A percentile compares a stretch with the other conserved stretches of the same genome.
phyloP scores from a whole-genome alignment of 106 monocot genomes.

The Ottelia alismoides region DNA sequence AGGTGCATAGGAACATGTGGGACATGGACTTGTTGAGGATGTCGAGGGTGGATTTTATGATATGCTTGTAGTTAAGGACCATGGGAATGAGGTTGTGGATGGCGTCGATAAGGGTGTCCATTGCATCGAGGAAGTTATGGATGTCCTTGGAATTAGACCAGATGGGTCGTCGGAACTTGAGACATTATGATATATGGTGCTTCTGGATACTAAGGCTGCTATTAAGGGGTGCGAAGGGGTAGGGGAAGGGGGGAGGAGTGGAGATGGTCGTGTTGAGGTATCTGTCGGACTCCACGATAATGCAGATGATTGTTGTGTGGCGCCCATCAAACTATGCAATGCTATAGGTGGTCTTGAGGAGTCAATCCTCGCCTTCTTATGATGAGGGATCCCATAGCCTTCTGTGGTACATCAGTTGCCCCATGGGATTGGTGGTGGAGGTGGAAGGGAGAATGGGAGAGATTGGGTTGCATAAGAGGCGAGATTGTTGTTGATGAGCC shows the following conservation, averaged over 20 bases:
- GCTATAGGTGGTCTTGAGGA: constrained; percentile 54
- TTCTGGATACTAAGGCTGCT: constrained; percentile 34
- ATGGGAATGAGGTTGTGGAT: constrained; percentile 6
- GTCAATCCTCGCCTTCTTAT: constrained; percentile 63
- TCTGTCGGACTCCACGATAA: constrained; percentile 58
- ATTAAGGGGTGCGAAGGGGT: background rate
- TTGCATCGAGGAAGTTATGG: constrained; percentile 44
- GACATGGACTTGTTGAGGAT: constrained; percentile 51
- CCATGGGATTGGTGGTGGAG: no score
- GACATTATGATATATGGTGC: constrained; percentile 37
- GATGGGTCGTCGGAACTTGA: constrained; percentile 39
- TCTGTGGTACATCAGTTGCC: no score
- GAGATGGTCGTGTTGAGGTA: constrained; percentile 26
- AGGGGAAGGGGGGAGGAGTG: background rate
- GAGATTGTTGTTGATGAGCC: no score
- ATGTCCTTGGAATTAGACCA: constrained; percentile 66
- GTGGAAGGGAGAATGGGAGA: no score
- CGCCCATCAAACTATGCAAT: constrained; percentile 56
- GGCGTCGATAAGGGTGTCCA: constrained; percentile 48
- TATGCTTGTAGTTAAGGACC: constrained; percentile 4
- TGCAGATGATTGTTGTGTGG: constrained; percentile 52
- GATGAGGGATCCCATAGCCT: no score
- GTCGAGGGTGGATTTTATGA: constrained; percentile 36
- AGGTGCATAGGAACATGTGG: constrained; percentile 18
- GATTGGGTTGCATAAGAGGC: no score